phyloP scores from a whole-genome alignment of 345 rosid genomes.

The Brassica juncea region DNA sequence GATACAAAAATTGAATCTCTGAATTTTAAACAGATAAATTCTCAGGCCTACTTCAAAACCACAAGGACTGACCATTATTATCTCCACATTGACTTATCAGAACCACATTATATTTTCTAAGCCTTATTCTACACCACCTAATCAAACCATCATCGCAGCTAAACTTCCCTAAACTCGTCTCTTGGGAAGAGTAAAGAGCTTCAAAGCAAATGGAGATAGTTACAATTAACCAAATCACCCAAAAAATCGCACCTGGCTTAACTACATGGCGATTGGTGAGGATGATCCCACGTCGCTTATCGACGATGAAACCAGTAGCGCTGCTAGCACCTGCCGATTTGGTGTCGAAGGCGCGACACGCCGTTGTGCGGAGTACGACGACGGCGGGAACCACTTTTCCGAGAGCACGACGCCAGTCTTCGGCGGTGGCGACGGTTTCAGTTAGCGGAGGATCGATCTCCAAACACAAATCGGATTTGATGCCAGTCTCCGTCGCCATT shows the following conservation, averaged over 20 bases:
- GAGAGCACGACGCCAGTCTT: conserved; percentile 84
- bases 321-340: conserved; percentile 69
- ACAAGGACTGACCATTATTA: neutral
- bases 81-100: neutral
- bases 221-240: too few species aligned
- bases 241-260: conserved; percentile 57
- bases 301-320: conserved; percentile 92
- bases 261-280: conserved; percentile 97
- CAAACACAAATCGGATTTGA: conserved; percentile 62
- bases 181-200: too few species aligned
- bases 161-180: too few species aligned
- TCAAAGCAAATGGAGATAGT: too few species aligned
- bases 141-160: neutral
- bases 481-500: conserved; percentile 47
- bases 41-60: neutral
- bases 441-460: conserved; percentile 61
- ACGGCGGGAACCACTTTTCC: conserved; percentile 82
- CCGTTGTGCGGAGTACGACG: conserved; percentile 78
- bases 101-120: neutral
- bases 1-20: conserved; percentile 5
- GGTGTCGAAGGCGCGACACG: conserved; percentile 90
- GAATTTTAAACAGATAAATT: neutral
- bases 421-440: conserved; percentile 66
- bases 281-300: conserved; percentile 83
- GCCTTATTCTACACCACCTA: conserved; percentile 15